Conservation (phyloP, 2,329 filamentous ascomycete genomes). For the Ophiocordyceps camponoti-rufipedis region DNA sequence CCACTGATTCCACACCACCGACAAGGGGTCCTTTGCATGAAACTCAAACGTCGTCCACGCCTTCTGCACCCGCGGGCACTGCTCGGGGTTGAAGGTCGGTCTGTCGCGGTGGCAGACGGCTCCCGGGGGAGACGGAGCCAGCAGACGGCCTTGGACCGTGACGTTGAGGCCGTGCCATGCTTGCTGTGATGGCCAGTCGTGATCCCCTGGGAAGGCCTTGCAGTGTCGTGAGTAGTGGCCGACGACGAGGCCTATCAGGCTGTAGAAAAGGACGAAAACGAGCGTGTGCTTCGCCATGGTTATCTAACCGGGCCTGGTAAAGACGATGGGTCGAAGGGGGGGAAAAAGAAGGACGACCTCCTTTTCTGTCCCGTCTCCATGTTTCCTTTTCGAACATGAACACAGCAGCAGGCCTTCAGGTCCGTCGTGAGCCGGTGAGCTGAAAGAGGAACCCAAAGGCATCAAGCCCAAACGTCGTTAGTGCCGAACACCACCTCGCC, state of each 20-base stretch:
- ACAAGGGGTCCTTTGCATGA: constrained; percentile 12
- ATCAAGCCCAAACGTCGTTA: no score
- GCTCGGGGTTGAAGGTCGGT: constrained; percentile 7
- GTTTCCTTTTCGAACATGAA: no score
- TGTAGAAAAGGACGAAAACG: background rate
- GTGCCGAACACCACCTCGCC: no score
- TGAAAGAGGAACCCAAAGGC: no score
- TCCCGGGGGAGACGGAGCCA: constrained; percentile 20
- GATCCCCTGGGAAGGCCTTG: constrained; percentile 27
- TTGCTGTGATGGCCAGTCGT: constrained; percentile 26
- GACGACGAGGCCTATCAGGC: background rate
- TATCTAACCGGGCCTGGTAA: no score
- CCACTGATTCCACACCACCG: constrained; percentile 20
- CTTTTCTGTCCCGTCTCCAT: no score
- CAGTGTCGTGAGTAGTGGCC: constrained; percentile 10
- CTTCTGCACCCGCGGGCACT: constrained; percentile 11
- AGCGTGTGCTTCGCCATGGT: background rate
- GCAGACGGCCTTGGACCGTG: constrained; percentile 21
- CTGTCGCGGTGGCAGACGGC: constrained; percentile 12
- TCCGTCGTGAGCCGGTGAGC: no score
- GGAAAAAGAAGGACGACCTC: no score
- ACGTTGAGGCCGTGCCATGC: constrained; percentile 28
- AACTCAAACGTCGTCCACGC: constrained; percentile 12
- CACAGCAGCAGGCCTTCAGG: no score
- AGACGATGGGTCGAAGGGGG: no score